Evolutionary conservation across 371 early-diverging fungal species (phyloP), one percentile per base, ranked within the genome.

Genomic region (Coemansia linderi): DNA sequence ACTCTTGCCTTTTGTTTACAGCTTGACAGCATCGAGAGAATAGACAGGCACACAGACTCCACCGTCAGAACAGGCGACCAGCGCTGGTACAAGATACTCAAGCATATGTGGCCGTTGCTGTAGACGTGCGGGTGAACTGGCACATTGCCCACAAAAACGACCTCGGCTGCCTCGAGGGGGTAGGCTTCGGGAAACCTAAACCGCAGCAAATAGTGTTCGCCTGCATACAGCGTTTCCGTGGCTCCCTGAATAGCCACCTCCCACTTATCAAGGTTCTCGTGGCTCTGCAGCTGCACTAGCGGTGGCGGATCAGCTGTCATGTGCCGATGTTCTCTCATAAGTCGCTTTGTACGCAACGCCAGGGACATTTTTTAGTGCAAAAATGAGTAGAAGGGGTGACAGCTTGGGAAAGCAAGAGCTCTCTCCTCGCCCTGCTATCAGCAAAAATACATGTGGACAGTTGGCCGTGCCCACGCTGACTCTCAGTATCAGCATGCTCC

Each of bases 41-140:
- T 92, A 0, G 94, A 93, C 60, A 98, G 81, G 59, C 96, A 94
- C n/a, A 99, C 92, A 29, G 94, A 89, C 17, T 91, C 87, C 40
- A 95, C 94, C 4, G 98, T 97, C 66, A 97, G 88, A 0, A 96
- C 98, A 1, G 98, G 98, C 24, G 90, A 89, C 98, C 98, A 99
- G 58, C 95, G 90, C 69, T 91, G 90, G 82, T 96, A 97, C 36
- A 98, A 86, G 57, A 98, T 97, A 67, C 95, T 95, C 29, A 99
- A 82, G 81, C 99, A 99, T 63, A 95, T 94, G 71, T 95, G 95
- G 24, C 96, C 96, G 81, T 96, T 96, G 81, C 89, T 88, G 83
- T 94, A 94, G 52, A 93, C 90, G 70, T 94, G 94, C 54, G 93
- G 94, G 75, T 95, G 93, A 46, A 91, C 75, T 0, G 95, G 95